A percentile compares a stretch with the other conserved stretches of the same genome.
Evolutionary conservation across 1,139 yeast species (phyloP).

Genomic region (Scheffersomyces parashehatae): DNA sequence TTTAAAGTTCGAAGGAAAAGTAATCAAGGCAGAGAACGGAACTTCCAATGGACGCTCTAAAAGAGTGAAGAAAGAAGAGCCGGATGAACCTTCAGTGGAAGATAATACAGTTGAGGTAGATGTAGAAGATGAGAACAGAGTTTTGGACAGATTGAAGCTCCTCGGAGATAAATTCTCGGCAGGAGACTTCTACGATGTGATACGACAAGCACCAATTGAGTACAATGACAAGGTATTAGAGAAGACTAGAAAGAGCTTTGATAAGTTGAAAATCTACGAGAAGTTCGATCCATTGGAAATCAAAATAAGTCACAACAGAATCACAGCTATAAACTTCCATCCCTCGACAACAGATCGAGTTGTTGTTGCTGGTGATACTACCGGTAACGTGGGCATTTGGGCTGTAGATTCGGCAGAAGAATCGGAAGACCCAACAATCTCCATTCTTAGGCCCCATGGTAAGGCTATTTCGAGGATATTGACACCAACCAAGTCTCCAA

Average conservation of each 20-base stretch:
- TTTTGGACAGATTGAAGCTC: constrained; percentile 40
- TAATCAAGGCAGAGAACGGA: constrained; percentile 13
- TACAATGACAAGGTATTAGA: constrained; percentile 41
- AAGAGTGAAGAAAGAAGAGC: constrained; percentile 6
- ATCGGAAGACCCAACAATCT: constrained; percentile 56
- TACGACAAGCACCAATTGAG: constrained; percentile 28
- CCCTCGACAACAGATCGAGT: constrained; percentile 66
- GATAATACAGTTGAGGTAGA: constrained; percentile 20
- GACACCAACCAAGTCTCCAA: constrained; percentile 50
- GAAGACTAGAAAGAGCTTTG: constrained; percentile 53
- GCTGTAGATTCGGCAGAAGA: constrained; percentile 50
- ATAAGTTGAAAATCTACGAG: constrained; percentile 49
- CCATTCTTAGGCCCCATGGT: constrained; percentile 73
- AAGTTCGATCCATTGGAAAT: constrained; percentile 69
- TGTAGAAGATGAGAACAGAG: constrained; percentile 34
- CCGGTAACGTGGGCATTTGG: constrained; percentile 90
- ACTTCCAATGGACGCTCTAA: constrained; percentile 22
- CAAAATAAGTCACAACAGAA: constrained; percentile 70
- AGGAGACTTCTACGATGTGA: constrained; percentile 73
- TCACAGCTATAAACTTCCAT: constrained; percentile 74
- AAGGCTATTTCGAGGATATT: constrained; percentile 67
- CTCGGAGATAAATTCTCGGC: constrained; percentile 62
- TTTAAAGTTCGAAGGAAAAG: constrained; percentile 31
- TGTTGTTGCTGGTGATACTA: constrained; percentile 82
- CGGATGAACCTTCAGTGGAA: constrained; percentile 2